Base-by-base conservation (phyloP, 2,329 filamentous ascomycete species). In the Pseudovirgaria hyperparasitica region DNA sequence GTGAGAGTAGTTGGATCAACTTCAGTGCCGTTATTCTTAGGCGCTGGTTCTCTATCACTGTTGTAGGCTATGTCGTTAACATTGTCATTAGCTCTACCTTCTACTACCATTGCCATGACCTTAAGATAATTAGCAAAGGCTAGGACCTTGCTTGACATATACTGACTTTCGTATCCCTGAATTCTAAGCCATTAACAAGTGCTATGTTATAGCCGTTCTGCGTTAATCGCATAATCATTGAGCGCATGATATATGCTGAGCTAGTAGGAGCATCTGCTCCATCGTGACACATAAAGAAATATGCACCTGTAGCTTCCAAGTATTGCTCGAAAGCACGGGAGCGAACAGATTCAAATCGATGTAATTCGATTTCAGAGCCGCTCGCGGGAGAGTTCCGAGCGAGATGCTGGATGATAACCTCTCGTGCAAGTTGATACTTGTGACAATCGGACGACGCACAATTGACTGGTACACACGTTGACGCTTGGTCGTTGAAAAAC, bases 221-320 rank as follows among this genome's bases (percentile, higher is more conserved):
- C 27, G 72, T 60, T 32, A 79, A 65, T 31, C 55, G 60, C 29
- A 64, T 59, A 20, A 78, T 70, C 41, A 72, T 58, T 4, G 49
- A 43, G 18, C 67, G 55, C 14, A 62, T 46, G 4, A 45, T 8
- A 41, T 41, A 2, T 36, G 29, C 29, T n/a, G n/a, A n/a, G n/a
- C n/a, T n/a, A n/a, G 8, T 13, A 8, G 26, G 13, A 9, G 19
- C 22, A n/a, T n/a, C n/a, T n/a, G 60, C 58, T 23, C 74, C 76
- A 44, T 82, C 73, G 37, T 80, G 74, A 27, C 67, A 70, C 57
- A 85, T 67, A 27, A 82, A 52, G 38, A 84, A 81, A 42, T 79
- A 74, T 4, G 73, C 56, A 0, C 70, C 64, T 14, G 64, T 61
- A 2, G 46, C 42, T 3, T 54, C 36, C 2, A 80, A 52, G 39